Evolutionary conservation across 2,329 filamentous ascomycete genomes (phyloP).

Genomic region (Falciphora oryzae): DNA sequence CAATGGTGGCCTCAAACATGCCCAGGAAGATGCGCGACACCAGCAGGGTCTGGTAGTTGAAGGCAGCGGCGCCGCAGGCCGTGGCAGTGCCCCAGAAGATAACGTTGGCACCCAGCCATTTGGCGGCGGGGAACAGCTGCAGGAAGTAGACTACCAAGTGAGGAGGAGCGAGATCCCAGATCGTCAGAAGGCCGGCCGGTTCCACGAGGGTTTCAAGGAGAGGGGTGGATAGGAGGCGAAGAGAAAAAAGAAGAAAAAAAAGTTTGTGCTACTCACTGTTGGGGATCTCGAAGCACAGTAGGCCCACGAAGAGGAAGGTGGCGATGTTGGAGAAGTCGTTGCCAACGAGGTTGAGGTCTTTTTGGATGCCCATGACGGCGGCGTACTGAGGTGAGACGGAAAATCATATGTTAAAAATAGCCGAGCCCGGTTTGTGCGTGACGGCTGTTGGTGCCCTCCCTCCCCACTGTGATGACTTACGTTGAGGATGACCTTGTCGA

Average conservation of each 20-base stretch:
- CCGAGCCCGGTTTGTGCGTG: constrained; percentile 4
- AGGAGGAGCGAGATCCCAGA: neutral
- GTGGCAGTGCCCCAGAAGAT: constrained; percentile 24
- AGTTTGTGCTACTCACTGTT: constrained; percentile 37
- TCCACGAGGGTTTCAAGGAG: neutral
- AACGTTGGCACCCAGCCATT: constrained; percentile 22
- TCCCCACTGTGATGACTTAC: constrained; percentile 29
- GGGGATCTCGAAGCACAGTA: constrained; percentile 52
- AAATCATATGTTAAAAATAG: neutral
- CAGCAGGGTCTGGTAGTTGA: constrained; percentile 22
- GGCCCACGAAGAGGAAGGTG: constrained; percentile 58
- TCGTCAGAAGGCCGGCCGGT: neutral
- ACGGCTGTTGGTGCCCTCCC: neutral
- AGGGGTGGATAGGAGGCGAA: neutral
- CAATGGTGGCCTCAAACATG: constrained; percentile 25
- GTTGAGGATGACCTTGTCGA: constrained; percentile 53
- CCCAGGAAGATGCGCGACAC: constrained; percentile 24
- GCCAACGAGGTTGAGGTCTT: constrained; percentile 47
- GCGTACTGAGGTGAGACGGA: constrained; percentile 40
- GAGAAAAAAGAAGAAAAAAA: neutral
- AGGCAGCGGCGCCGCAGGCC: constrained; percentile 23
- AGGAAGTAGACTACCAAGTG: constrained; percentile 24
- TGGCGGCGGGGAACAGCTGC: constrained; percentile 30
- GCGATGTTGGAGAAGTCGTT: constrained; percentile 59
- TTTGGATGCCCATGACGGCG: constrained; percentile 56